phyloP scores from a whole-genome alignment of 805 yeast species.

The Monosporozyma unispora region DNA sequence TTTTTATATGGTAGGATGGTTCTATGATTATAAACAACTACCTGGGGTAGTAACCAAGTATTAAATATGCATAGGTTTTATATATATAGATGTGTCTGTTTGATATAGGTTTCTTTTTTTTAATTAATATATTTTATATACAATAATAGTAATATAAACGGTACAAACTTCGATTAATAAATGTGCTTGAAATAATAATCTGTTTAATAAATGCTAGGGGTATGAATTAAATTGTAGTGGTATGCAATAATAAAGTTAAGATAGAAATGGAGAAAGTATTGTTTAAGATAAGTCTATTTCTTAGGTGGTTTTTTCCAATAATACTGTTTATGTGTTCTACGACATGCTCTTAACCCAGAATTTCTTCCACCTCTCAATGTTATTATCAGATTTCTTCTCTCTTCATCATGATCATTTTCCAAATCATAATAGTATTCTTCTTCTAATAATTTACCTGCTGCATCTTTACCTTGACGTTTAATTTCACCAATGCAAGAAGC shows the following conservation, averaged over 20 bases:
- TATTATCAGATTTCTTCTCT: constrained; percentile 61
- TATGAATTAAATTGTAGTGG: too few species aligned
- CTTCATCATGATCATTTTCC: constrained; percentile 66
- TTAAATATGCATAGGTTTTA: not conserved
- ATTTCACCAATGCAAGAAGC: constrained; percentile 66
- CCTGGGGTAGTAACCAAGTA: not conserved
- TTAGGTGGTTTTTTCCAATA: constrained; percentile 40
- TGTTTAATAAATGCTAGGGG: not conserved
- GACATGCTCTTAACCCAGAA: constrained; percentile 75
- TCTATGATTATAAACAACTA: not conserved
- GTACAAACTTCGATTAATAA: not conserved
- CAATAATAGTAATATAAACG: not conserved
- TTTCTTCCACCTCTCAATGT: constrained; percentile 63
- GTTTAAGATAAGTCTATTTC: not conserved
- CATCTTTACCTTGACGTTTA: constrained; percentile 85
- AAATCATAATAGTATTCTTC: constrained; percentile 88
- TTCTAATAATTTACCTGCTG: constrained; percentile 89
- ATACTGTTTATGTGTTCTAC: constrained; percentile 83
- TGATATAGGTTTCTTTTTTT: not conserved
- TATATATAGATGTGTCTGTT: not conserved
- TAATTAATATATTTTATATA: not conserved
- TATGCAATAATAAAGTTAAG: not conserved
- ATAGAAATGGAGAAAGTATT: not conserved
- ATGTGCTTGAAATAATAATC: too few species aligned
- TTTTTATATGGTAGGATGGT: not conserved